Base-by-base conservation (phyloP, 2,329 filamentous ascomycete species). In the Graphilbum sp. region DNA sequence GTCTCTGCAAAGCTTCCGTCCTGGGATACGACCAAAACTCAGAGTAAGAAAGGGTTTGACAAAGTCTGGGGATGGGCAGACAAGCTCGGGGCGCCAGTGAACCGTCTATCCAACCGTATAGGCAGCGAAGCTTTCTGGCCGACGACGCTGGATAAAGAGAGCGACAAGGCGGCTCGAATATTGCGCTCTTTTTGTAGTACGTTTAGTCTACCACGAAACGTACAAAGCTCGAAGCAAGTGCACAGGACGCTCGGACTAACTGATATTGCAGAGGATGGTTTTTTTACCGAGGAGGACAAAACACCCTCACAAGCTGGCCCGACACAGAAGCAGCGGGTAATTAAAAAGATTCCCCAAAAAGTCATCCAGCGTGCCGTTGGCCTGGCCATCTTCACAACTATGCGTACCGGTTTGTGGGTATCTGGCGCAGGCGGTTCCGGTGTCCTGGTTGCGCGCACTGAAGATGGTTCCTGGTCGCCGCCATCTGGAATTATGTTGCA, bases 401-500 rank as follows among this genome's bases (percentile, higher is more conserved):
- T 76, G 61, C 68, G 73, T 35, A 69, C 67, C 2, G 73, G 71
- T 2, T 56, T 71, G 6, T 67, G 68, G 55, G 49, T 61, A 23
- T 72, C 67, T 12, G 68, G 72, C 8, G 68, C 71, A 11, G 71
- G 67, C 5, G 73, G 73, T 11, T 72, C 69, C 12, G 73, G 73
- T 16, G 52, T 78, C 10, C 58, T 78, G 20, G 57, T 78, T 18
- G 69, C 64, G n/a, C 66, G 70, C 35, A 62, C 62, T 39, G 53
- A 60, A 15, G 69, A 76, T 46, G 72, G 72, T 3, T 60, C 58
- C 2, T 86, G 80, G 81, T 83, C 79, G 30, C 79, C 77, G 5
- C 66, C 51, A 75, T 81, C 75, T 0, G 85, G 80, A 23, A 87
- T 93, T 51, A 69, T 86, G 57, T 68, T 90, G 21, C 80, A 88